Base-by-base conservation (phyloP, 805 yeast genomes). In the Metschnikowia cubensis region DNA sequence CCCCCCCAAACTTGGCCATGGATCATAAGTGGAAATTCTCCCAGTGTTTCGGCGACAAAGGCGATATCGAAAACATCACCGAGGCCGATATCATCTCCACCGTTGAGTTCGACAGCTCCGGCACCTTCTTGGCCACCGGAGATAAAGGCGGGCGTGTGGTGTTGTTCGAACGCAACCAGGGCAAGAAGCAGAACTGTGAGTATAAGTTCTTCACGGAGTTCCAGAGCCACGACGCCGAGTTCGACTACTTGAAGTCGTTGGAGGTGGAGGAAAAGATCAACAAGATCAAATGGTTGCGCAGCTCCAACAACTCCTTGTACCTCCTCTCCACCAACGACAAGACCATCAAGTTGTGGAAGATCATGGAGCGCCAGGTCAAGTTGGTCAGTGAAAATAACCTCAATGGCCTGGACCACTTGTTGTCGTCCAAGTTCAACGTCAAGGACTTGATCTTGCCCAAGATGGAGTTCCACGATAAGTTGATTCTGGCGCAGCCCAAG, bases 61-160 rank as follows among this genome's bases (percentile, higher is more conserved):
- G 96, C 43, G 99, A 94, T 67, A 86, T 91, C 50, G 98, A 92
- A 58, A 87, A 84, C 62, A 89, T 91, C 62, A 90, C 97, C 2
- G 98, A 91, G 65, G 97, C 97, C 3, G 99, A 94, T 68, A 91
- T 94, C 64, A 94, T 94, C 54, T 87, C 97, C 17, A 89, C 99
- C 2, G 97, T 94, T 37, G 98, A 94, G 71, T 94, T 94, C 63
- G 97, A 94, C 67, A 87, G 85, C 64, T 82, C 94, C 6, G 99
- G 99, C 45, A 90, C 94, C 65, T 94, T 85, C 64, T 74, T 94
- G 50, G 99, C 99, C 52, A 94, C 99, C 1, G 99, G 99, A 54
- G 99, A 94, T 72, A 84, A 91, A 64, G 99, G 99, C 48, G 99
- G 99, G 29, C 81, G 99, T 56, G 97, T 94, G 38, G 99, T 94